phyloP scores from a whole-genome alignment of 345 rosid species.

The Hibiscus trionum region DNA sequence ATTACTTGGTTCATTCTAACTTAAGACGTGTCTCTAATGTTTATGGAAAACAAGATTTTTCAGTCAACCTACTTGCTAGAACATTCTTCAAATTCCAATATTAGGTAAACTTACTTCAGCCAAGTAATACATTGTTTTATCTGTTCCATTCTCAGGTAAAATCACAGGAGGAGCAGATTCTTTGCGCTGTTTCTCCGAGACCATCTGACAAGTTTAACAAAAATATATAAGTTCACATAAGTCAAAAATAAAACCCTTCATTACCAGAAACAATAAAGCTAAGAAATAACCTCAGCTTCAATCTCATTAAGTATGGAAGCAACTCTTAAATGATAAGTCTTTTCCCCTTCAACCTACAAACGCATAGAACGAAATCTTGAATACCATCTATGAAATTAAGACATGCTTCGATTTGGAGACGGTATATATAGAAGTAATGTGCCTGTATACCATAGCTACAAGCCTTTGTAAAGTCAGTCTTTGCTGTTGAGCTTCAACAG shows the following conservation, averaged over 20 bases:
- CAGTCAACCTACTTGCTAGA: neutral
- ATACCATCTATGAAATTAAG: neutral
- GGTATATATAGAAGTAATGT: neutral
- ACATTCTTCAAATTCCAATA: neutral
- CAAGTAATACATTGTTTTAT: conserved; percentile 65
- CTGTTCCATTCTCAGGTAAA: conserved; percentile 51
- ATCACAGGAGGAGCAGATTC: conserved; percentile 89
- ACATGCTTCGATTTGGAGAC: conserved; percentile 11
- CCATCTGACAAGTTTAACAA: conserved; percentile 49
- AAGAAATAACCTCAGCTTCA: conserved; percentile 88
- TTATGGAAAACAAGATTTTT: too few species aligned
- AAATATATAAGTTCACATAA: conserved; percentile 9
- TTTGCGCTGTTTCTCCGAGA: conserved; percentile 84
- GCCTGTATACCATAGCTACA: conserved; percentile 61
- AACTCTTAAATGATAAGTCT: conserved; percentile 69
- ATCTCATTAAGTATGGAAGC: conserved; percentile 89
- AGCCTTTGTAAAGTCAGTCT: conserved; percentile 89
- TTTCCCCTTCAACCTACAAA: conserved; percentile 89
- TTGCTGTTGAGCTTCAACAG: conserved; percentile 92
- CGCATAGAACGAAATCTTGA: conserved; percentile 10
- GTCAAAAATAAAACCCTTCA: neutral
- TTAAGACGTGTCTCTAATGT: neutral
- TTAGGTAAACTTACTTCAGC: conserved; percentile 65
- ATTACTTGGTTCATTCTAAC: conserved; percentile 1
- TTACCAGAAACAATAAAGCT: neutral